Base-by-base conservation (phyloP, 208 protist genomes). In the Acanthamoeba rhysodes region DNA sequence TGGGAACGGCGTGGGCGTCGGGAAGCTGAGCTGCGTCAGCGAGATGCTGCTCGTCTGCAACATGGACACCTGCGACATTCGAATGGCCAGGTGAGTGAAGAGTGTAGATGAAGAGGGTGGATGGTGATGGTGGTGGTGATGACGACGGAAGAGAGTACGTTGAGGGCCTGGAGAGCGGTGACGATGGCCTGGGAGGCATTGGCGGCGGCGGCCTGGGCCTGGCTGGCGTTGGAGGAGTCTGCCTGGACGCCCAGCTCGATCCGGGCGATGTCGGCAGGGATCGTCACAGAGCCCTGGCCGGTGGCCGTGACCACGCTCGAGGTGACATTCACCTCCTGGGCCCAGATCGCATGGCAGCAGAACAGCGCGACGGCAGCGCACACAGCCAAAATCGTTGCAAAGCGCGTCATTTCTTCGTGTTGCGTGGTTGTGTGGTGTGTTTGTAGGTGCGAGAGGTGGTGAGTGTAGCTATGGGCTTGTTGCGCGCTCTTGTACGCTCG, bases 21-120 rank as follows among this genome's bases (percentile, higher is more conserved):
- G 66, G 66, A 72, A 72, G 29, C n/a, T 72, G 66, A 93, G 22
- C 50, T 20, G 59, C 10, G 37, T 93, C 87, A 93, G 45, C 22
- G 87, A 76, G 34, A 93, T 76, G 41, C 64, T 76, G 64, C 66
- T 78, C 12, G 87, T 93, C 62, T 78, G 57, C 18, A 93, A 62
- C 8, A 53, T 72, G 59, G 57, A 57, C 6, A 93, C 87, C 87
- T 93, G 29, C 4, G 8, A 3, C 6, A 6, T 50, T 18, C 72
- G 14, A 53, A 24, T 8, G 1, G 16, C 41, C 9, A 91, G 29
- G 27, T 41, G 1, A 64, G 10, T 29, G 34, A 87, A 18, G 78
- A 10, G 32, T n/a, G 27, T n/a, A 20, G 7, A 41, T 41, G 50
- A 62, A 12, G 55, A 62, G 1, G 55, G 8, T 22, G 55, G 10